Conservation (phyloP, 2,329 filamentous ascomycete genomes). For the Lomentospora prolificans region DNA sequence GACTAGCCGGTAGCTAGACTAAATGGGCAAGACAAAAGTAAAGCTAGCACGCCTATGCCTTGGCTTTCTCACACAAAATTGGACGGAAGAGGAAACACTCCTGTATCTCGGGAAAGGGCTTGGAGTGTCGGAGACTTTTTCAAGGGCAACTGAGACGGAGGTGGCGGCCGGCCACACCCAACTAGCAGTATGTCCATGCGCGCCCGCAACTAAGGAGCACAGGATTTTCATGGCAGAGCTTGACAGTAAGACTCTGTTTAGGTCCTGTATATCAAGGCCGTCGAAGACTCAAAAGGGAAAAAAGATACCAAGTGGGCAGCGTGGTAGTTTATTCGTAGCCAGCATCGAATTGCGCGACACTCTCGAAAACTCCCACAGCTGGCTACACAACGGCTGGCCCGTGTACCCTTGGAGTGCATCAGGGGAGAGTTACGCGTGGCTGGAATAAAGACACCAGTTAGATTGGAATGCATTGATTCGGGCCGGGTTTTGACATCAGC, state of each 20-base stretch:
- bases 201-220: background rate
- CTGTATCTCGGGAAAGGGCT: background rate
- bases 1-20: background rate
- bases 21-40: background rate
- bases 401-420: background rate
- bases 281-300: too few relatives aligned
- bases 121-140: background rate
- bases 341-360: too few relatives aligned
- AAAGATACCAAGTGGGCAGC: too few relatives aligned
- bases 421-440: background rate
- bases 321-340: too few relatives aligned
- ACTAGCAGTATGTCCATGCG: background rate
- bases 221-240: too few relatives aligned
- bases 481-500: background rate
- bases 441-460: background rate
- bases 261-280: too few relatives aligned
- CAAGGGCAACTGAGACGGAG: background rate
- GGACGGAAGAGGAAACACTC: background rate
- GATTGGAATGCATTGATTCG: slow-evolving; percentile 1
- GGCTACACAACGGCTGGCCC: too few relatives aligned
- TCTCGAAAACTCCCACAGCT: too few relatives aligned
- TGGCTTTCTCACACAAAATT: background rate
- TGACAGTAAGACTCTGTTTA: too few relatives aligned
- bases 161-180: background rate
- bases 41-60: background rate